phyloP scores from a whole-genome alignment of 805 yeast genomes.

The Wickerhamiella nectarea region DNA sequence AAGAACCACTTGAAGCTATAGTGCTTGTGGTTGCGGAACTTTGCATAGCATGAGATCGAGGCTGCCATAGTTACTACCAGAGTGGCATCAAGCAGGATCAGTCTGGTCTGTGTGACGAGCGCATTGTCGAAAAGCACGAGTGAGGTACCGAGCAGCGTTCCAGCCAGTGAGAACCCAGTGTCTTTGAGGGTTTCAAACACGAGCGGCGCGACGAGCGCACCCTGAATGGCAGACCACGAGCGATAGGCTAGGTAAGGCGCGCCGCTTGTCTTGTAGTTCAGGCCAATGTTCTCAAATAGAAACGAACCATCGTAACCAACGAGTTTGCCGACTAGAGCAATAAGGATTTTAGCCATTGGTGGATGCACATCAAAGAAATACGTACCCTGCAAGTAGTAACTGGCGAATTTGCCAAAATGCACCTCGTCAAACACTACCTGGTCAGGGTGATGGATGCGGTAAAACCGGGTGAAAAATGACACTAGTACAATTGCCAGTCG shows the following conservation, averaged over 20 bases:
- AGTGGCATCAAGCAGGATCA: slow-evolving; percentile 85
- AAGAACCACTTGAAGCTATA: slow-evolving; percentile 83
- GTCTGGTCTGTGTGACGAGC: slow-evolving; percentile 72
- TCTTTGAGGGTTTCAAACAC: slow-evolving; percentile 71
- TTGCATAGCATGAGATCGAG: slow-evolving; percentile 59
- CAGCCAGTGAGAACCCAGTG: slow-evolving; percentile 55
- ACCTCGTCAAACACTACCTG: slow-evolving; percentile 88
- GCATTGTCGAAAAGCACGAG: slow-evolving; percentile 53
- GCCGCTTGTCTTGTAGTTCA: slow-evolving; percentile 56
- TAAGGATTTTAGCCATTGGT: slow-evolving; percentile 87
- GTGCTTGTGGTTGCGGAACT: slow-evolving; percentile 58
- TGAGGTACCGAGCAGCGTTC: slow-evolving; percentile 71
- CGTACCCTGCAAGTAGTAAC: slow-evolving; percentile 75
- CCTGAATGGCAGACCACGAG: slow-evolving; percentile 70
- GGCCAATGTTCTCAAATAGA: slow-evolving; percentile 69
- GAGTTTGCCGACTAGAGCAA: slow-evolving; percentile 73
- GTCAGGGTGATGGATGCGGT: slow-evolving; percentile 59
- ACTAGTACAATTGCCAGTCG: slow-evolving; percentile 31
- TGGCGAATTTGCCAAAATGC: slow-evolving; percentile 93
- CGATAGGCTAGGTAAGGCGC: slow-evolving; percentile 73
- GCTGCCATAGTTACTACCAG: slow-evolving; percentile 75
- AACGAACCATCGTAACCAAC: slow-evolving; percentile 83
- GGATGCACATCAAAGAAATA: slow-evolving; percentile 97
- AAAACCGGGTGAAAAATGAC: slow-evolving; percentile 60
- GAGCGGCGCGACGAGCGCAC: slow-evolving; percentile 73